Evolutionary conservation across 345 rosid species (phyloP).

Genomic region (Acer yangbiense): DNA sequence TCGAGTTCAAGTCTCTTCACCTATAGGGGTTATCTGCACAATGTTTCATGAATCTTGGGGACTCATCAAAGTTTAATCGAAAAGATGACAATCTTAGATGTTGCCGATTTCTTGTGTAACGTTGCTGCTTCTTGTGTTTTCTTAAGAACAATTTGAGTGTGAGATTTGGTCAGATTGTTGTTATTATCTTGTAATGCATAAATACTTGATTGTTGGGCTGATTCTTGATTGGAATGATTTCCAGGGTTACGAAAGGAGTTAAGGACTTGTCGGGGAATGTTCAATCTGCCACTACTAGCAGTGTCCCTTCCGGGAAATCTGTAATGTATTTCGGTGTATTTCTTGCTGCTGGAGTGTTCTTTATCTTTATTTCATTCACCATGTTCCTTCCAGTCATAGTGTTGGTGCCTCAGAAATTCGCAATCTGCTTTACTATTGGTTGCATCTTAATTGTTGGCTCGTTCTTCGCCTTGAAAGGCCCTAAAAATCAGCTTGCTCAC

Average conservation of each 20-base stretch:
- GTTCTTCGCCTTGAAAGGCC: conserved; percentile 71
- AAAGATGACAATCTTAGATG: neutral
- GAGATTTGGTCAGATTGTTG: neutral
- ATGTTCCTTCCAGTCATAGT: conserved; percentile 79
- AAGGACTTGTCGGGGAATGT: conserved; percentile 58
- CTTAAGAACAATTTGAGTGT: neutral
- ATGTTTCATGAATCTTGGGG: neutral
- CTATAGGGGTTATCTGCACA: too few species aligned
- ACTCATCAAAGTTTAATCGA: neutral
- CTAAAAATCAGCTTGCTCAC: conserved; percentile 57
- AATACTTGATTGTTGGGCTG: neutral
- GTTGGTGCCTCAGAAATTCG: conserved; percentile 73
- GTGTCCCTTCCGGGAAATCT: conserved; percentile 62
- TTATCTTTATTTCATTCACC: conserved; percentile 59
- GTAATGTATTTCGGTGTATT: conserved; percentile 56
- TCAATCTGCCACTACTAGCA: conserved; percentile 55
- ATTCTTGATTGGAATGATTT: conserved; percentile 3
- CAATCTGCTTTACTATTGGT: conserved; percentile 68
- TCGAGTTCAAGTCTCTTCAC: too few species aligned
- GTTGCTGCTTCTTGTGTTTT: too few species aligned
- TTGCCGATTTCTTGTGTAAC: neutral
- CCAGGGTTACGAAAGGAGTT: conserved; percentile 61
- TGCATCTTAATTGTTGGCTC: conserved; percentile 57
- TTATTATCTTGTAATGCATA: neutral
- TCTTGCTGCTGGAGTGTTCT: conserved; percentile 63